Evolutionary conservation across 352 stramenopile species (phyloP).

Genomic region (Pythium folliculosum): DNA sequence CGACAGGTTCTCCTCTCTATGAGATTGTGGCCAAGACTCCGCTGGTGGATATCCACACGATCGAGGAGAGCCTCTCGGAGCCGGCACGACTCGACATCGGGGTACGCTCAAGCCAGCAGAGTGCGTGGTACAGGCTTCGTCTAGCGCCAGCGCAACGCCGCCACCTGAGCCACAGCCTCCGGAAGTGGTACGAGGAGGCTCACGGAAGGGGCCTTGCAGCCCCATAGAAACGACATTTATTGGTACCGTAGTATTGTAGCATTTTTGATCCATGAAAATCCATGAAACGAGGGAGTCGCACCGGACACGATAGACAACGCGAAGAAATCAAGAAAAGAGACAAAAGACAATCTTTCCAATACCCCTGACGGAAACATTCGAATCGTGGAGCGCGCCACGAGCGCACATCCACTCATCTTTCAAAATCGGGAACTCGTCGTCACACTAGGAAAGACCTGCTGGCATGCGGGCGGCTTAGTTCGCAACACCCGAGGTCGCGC

Average conservation of each 20-base stretch:
- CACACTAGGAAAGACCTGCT: no score
- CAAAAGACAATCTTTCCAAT: not conserved
- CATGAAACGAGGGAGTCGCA: not conserved
- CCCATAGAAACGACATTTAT: no score
- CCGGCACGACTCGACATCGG: conserved; percentile 65
- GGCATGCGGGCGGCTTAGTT: not conserved
- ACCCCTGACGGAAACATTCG: not conserved
- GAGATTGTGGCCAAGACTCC: conserved; percentile 46
- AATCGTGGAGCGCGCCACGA: not conserved
- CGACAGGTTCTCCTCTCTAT: conserved; percentile 14
- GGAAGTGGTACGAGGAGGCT: conserved; percentile 42
- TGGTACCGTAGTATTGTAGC: not conserved
- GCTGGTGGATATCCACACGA: conserved; percentile 51
- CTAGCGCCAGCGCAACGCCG: conserved; percentile 53
- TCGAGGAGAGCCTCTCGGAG: conserved; percentile 73
- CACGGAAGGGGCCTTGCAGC: conserved; percentile 10
- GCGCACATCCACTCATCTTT: not conserved
- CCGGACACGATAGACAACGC: not conserved
- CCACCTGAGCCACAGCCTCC: conserved; percentile 60
- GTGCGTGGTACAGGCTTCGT: conserved; percentile 67
- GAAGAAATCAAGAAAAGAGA: not conserved
- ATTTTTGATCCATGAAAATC: not conserved
- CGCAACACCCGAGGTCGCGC: conserved; percentile 38
- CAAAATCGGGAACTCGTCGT: not conserved
- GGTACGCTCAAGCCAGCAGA: conserved; percentile 33